Percentiles rank a stretch among this genome's conserved stretches.
These are phyloP conservation scores for Hypomontagnella submonticulosa DNA, from an alignment of 495 filamentous ascomycete genomes.

Conservation along the genomic window DNA sequence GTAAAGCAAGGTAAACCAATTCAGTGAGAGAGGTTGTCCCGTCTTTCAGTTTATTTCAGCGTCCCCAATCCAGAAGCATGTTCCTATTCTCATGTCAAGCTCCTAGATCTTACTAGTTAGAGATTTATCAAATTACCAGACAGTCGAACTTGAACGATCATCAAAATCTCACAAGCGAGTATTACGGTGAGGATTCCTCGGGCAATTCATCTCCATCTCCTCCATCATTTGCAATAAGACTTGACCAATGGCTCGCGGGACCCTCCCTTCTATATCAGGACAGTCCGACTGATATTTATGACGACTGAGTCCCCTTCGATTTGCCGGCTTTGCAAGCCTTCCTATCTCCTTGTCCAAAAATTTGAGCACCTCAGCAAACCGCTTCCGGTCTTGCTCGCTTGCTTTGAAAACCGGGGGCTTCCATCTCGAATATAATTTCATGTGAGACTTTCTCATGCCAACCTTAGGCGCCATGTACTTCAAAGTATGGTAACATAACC, in stretches of 20 bases:
- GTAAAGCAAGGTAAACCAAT: too few relatives aligned
- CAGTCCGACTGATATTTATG: background rate
- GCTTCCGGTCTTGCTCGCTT: background rate
- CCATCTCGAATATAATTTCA: constrained; percentile 24
- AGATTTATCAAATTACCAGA: too few relatives aligned
- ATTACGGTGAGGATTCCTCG: too few relatives aligned
- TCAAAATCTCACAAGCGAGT: too few relatives aligned
- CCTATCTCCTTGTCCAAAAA: constrained; percentile 3
- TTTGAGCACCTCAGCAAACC: background rate
- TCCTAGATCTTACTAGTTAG: too few relatives aligned
- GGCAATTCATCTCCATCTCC: background rate
- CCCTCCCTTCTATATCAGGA: background rate
- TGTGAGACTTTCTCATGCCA: constrained; percentile 9
- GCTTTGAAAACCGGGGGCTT: background rate
- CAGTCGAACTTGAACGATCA: too few relatives aligned
- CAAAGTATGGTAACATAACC: constrained; percentile 22
- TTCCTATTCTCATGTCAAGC: too few relatives aligned
- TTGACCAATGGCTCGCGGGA: background rate
- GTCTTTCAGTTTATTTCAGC: too few relatives aligned
- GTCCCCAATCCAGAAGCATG: too few relatives aligned
- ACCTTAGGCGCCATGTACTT: constrained; percentile 8
- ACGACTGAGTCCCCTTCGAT: background rate
- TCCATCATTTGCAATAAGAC: background rate
- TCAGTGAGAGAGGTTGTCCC: too few relatives aligned
- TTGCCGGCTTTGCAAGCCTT: background rate